Evolutionary conservation across 352 stramenopile genomes (phyloP), one percentile per base, ranked within the genome.

Genomic region (Peronospora farinosa): DNA sequence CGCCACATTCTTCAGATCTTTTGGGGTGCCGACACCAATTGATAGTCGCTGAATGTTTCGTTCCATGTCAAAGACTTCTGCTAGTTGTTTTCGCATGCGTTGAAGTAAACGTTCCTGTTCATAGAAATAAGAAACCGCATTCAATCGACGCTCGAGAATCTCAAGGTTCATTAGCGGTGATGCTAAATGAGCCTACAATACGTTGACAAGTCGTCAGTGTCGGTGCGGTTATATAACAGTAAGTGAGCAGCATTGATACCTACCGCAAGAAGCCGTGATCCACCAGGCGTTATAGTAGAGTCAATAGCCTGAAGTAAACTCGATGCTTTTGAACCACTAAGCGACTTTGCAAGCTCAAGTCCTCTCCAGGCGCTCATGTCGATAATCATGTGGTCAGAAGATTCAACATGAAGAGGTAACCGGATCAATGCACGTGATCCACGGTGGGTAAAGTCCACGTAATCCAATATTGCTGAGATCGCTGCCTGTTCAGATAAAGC

Each of bases 351-450:
- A n/a, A 90, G 53, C 27, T 90, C 78, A 2, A 90, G 72, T 0
- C 74, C 70, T 52, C 72, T 72, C 78, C 78, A 90, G 5, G 78
- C 78, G 19, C 78, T 90, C 0, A 70, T 50, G 35, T 90, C 78
- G 36, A 90, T 88, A 51, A 90, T 80, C 78, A 90, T 90, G 50
- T 86, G 74, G 40, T 86, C 71, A 0, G 69, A 78, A 17, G 63
- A 79, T 46, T 86, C 72, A 17, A 89, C 61, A 46, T 87, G 73
- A 41, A 81, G 49, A 10, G 75, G 74, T 17, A 53, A 46, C 2
- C 61, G 52, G 13, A 84, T 62, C 13, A 77, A 53, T 8, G 66
- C 47, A 15, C 32, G 62, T 15, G 39, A 48, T 10, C 53, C 64
- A 36, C 72, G 64, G 40, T 86, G 72, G 1, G 79, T 86, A 49